These are phyloP conservation scores for Phallus indusiatus DNA, from an alignment of 768 basidiomycete species.

Conservation along the genomic window DNA sequence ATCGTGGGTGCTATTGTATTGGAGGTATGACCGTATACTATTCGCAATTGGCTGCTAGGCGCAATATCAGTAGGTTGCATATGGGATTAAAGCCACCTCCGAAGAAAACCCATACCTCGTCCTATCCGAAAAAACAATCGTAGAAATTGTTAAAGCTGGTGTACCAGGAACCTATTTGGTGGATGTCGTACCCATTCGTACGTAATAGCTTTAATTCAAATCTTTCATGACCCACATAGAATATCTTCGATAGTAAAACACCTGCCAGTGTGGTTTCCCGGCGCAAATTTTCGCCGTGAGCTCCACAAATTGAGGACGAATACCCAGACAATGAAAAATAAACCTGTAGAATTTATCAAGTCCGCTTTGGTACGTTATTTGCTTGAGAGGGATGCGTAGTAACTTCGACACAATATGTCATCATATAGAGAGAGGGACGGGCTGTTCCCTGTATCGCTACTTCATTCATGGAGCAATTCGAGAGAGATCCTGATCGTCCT, in stretches of 20 bases:
- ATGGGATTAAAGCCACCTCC: conserved; percentile 11
- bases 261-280: conserved; percentile 14
- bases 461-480: not conserved
- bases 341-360: not conserved
- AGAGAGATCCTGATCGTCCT: no score
- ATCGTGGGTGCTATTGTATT: not conserved
- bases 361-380: not conserved
- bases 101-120: conserved; percentile 10
- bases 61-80: no score
- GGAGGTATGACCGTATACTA: no score
- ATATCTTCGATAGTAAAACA: conserved; percentile 10
- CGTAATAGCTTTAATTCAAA: not conserved
- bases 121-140: conserved; percentile 10
- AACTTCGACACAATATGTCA: no score
- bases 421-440: no score
- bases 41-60: no score
- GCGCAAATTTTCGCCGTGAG: conserved; percentile 1
- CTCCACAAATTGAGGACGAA: no score
- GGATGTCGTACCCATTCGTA: conserved; percentile 7
- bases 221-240: no score
- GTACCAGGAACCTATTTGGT: conserved; percentile 9
- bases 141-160: not conserved
- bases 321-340: not conserved
- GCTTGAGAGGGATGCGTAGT: no score
- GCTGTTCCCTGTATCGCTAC: not conserved